Base-by-base conservation (phyloP, 148 eudicot species). In the Vaccinium vitisidaea region DNA sequence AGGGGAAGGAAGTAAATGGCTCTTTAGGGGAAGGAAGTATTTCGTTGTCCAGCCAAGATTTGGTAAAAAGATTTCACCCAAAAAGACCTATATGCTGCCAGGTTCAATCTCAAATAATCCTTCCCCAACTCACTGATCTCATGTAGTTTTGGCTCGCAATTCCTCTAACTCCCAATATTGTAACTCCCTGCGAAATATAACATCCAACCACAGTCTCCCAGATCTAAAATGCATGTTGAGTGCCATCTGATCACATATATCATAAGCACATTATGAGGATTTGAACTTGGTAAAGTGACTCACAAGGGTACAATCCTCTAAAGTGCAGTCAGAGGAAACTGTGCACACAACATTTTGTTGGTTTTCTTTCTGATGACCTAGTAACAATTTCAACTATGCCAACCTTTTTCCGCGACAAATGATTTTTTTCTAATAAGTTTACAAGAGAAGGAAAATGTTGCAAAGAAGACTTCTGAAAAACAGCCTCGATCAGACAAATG, bases 401-500 rank as follows among this genome's bases (percentile, higher is more conserved):
- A 43, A 43, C 46, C 6, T 43, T 43, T 5, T 43, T 43, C 46
- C 46, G 55, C 14, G 55, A 53, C 55, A 53, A 2, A 2, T 53
- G 55, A 53, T 9, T 69, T 69, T 30, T 25, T 25, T 19, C 71
- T 65, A 23, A 23, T 39, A 77, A 27, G 36, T 14, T 30, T 36
- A 55, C 13, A 12, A 23, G 19, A 27, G 21, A 71, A 50, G 49
- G 55, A 21, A 67, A 14, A 9, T 8, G 30, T 19, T 46, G 32
- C 9, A 82, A 30, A 50, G 58, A 82, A 63, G 65, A 95, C 99
- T 93, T 89, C 56, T 87, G 86, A 53, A 85, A 91, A 84, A 97
- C 96, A 87, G 90, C 88, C 75, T 94, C 92, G 32, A 93, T 86
- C 49, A 97, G 91, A 87, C 94, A 93, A 21, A 84, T 25, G 65